A percentile compares a stretch with the other conserved stretches of the same genome.
phyloP scores from a whole-genome alignment of 805 yeast genomes.

The Dipodascus geniculatus region DNA sequence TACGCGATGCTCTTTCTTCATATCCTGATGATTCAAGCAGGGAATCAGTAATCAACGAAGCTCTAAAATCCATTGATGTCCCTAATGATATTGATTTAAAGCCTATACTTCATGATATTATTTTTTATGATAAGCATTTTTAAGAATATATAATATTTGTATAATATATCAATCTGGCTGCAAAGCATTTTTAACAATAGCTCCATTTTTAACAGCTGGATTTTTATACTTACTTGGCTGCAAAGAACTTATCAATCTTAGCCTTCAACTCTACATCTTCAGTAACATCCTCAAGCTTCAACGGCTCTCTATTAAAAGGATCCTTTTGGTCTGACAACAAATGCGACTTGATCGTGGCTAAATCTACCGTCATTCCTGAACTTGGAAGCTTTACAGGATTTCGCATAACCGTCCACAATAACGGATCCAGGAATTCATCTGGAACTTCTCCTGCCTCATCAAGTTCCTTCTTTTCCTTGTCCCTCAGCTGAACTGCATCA shows the following conservation, averaged over 20 bases:
- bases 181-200: too few species aligned
- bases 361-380: slow-evolving; percentile 73
- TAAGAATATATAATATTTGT: too few species aligned
- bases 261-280: slow-evolving; percentile 62
- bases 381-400: slow-evolving; percentile 93
- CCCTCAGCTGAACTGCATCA: slow-evolving; percentile 48
- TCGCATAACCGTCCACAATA: slow-evolving; percentile 90
- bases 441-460: slow-evolving; percentile 86
- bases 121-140: not conserved
- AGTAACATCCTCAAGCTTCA: slow-evolving; percentile 75
- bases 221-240: too few species aligned
- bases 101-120: slow-evolving; percentile 12
- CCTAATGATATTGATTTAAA: slow-evolving; percentile 16
- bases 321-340: slow-evolving; percentile 89
- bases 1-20: slow-evolving; percentile 10
- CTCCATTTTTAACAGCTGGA: too few species aligned
- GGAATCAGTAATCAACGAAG: not conserved
- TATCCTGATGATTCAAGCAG: slow-evolving; percentile 13
- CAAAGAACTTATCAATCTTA: slow-evolving; percentile 49
- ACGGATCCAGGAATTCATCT: slow-evolving; percentile 92
- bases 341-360: slow-evolving; percentile 88
- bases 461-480: slow-evolving; percentile 59
- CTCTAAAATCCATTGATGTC: slow-evolving; percentile 13
- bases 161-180: too few species aligned
- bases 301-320: slow-evolving; percentile 91